These are phyloP conservation scores for Helianthus annuus DNA, from an alignment of 129 eudicot genomes.

Conservation along the genomic window DNA sequence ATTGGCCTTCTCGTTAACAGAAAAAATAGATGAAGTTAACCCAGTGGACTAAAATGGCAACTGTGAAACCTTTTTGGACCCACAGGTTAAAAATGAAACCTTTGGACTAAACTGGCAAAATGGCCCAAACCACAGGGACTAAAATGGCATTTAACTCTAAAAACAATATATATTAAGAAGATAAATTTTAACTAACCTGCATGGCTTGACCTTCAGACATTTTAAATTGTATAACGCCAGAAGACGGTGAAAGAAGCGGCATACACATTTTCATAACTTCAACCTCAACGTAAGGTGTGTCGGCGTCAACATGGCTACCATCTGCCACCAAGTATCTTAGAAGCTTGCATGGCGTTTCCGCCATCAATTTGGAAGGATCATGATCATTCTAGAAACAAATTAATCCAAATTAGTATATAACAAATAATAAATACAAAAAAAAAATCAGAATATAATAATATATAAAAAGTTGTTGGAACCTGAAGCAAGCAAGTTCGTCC, in stretches of 20 bases:
- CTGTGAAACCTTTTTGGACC: too few relatives aligned
- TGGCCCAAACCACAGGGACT: too few relatives aligned
- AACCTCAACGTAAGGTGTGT: constrained; percentile 93
- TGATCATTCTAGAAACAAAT: constrained; percentile 76
- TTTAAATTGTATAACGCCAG: constrained; percentile 77
- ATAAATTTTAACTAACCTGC: constrained; percentile 60
- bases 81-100: too few relatives aligned
- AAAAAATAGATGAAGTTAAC: too few relatives aligned
- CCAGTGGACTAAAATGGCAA: too few relatives aligned
- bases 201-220: constrained; percentile 99
- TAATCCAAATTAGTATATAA: neutral
- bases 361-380: constrained; percentile 91
- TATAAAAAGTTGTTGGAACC: constrained; percentile 40
- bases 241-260: constrained; percentile 98
- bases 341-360: constrained; percentile 99
- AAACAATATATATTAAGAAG: neutral
- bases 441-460: too few relatives aligned
- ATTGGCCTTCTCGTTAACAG: too few relatives aligned
- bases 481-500: constrained; percentile 99
- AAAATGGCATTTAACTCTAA: too few relatives aligned
- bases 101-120: too few relatives aligned
- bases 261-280: constrained; percentile 99
- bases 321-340: constrained; percentile 74
- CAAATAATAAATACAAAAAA: neutral
- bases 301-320: constrained; percentile 94